Base-by-base conservation (phyloP, 768 basidiomycete species). In the Auriculariales sp. region DNA sequence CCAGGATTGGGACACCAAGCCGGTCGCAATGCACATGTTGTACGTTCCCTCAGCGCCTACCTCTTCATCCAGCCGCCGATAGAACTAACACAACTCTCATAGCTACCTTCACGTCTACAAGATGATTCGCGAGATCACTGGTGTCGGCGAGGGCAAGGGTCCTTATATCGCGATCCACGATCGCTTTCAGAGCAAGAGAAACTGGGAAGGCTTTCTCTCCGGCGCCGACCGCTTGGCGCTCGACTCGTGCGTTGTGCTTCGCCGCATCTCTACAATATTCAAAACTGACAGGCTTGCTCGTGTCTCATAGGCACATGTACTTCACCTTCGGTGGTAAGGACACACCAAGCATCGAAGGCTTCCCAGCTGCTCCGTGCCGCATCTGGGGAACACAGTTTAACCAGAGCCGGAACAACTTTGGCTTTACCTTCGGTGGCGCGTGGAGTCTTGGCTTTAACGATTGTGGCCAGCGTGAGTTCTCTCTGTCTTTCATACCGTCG, bases 101-200 rank as follows among this genome's bases (percentile, higher is more conserved):
- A 62, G 62, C 66, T 97, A 99, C 64, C 65, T 83, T 53, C 75
- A 91, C 65, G 84, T 86, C 9, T 95, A 98, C 70, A 68, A 83
- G 49, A 67, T 78, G 46, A 78, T 98, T 49, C 83, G 95, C 27
- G 65, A 60, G 25, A 86, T 89, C 32, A 79, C 83, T 34, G 94
- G 94, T 5, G 71, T 67, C 17, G 94, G 94, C 2, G 66, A 70
- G 54, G 87, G 85, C 49, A 87, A 91, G 2, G 95, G 95, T 0
- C 84, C 93, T 0, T 83, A 75, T 58, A 68, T 97, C 42, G 79
- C 83, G 14, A 71, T 85, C 56, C 94, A 98, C 58, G 93, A 98
- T 56, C 93, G 83, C 11, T 97, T 99, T 70, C 55, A 77, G 36
- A 64, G 72, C 11, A 70, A 83, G 27, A 57, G 60, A 7, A 50